Evolutionary conservation across 805 yeast species (phyloP).

Genomic region (Ogataea methylovora): DNA sequence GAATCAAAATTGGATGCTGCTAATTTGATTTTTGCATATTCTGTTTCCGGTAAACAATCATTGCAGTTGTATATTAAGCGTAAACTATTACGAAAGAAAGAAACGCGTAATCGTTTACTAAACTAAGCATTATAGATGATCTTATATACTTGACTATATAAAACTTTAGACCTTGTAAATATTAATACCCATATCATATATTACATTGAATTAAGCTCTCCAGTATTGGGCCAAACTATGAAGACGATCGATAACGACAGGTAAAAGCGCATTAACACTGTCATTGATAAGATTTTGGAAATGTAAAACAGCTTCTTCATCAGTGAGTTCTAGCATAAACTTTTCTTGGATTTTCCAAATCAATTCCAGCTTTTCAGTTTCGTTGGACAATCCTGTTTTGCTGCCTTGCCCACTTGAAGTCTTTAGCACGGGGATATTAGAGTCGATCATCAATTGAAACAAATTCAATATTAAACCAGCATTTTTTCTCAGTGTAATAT

Average conservation of each 20-base stretch:
- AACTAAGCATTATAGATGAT: no score
- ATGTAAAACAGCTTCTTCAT: slow-evolving; percentile 91
- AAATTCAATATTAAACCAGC: slow-evolving; percentile 84
- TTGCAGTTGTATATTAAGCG: slow-evolving; percentile 19
- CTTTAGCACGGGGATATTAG: slow-evolving; percentile 85
- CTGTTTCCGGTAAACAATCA: slow-evolving; percentile 19
- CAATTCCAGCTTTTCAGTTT: slow-evolving; percentile 74
- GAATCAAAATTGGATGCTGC: slow-evolving; percentile 12
- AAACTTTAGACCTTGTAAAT: not conserved
- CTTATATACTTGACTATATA: not conserved
- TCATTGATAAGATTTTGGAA: slow-evolving; percentile 92
- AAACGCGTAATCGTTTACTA: slow-evolving; percentile 9
- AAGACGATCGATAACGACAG: slow-evolving; percentile 89
- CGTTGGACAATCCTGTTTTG: slow-evolving; percentile 20
- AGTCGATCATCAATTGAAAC: slow-evolving; percentile 89
- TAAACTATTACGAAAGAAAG: slow-evolving; percentile 16
- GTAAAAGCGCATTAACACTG: slow-evolving; percentile 87
- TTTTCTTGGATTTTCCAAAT: slow-evolving; percentile 90
- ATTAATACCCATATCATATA: not conserved
- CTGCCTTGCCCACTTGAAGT: slow-evolving; percentile 12
- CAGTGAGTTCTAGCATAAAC: slow-evolving; percentile 87
- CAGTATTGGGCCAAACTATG: slow-evolving; percentile 97
- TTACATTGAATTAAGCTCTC: slow-evolving; percentile 52
- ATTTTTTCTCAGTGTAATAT: slow-evolving; percentile 81
- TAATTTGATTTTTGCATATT: slow-evolving; percentile 22